phyloP scores from a whole-genome alignment of 2,329 filamentous ascomycete genomes.

The Teratosphaeria pseudoeucalypti region DNA sequence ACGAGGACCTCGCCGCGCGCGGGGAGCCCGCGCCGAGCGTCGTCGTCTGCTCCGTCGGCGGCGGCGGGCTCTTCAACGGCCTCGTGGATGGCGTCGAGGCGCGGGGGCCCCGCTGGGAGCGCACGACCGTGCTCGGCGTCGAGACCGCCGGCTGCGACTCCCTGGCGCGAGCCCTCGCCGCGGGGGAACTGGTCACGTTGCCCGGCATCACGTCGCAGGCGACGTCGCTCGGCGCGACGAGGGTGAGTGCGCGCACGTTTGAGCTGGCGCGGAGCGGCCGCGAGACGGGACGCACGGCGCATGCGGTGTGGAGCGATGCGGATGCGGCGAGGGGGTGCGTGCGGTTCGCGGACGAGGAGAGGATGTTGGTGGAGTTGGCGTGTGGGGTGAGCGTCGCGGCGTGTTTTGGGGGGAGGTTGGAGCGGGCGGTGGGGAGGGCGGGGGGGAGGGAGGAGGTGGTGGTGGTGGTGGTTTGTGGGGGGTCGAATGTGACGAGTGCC shows the following conservation, averaged over 20 bases:
- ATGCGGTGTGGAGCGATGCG: constrained; percentile 58
- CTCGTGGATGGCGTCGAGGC: constrained; percentile 55
- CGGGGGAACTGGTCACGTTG: constrained; percentile 47
- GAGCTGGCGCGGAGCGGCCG: constrained; percentile 43
- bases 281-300: constrained; percentile 41
- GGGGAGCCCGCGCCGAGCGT: constrained; percentile 47
- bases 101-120: constrained; percentile 17
- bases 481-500: constrained; percentile 41
- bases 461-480: constrained; percentile 66
- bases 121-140: constrained; percentile 53
- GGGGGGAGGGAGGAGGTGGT: constrained; percentile 61
- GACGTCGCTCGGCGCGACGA: constrained; percentile 60
- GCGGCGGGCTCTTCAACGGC: constrained; percentile 70
- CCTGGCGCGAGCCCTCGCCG: constrained; percentile 51
- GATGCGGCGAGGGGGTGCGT: constrained; percentile 72
- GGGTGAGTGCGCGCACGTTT: constrained; percentile 59
- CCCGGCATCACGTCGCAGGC: constrained; percentile 65
- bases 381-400: constrained; percentile 72
- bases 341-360: constrained; percentile 69
- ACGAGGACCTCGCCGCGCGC: constrained; percentile 28
- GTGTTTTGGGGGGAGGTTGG: constrained; percentile 54
- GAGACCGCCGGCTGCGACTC: constrained; percentile 69
- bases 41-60: constrained; percentile 69
- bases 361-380: constrained; percentile 70
- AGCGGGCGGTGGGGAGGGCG: constrained; percentile 48